Base-by-base conservation (phyloP, 495 filamentous ascomycete species). In the Penicillium malachiteum region DNA sequence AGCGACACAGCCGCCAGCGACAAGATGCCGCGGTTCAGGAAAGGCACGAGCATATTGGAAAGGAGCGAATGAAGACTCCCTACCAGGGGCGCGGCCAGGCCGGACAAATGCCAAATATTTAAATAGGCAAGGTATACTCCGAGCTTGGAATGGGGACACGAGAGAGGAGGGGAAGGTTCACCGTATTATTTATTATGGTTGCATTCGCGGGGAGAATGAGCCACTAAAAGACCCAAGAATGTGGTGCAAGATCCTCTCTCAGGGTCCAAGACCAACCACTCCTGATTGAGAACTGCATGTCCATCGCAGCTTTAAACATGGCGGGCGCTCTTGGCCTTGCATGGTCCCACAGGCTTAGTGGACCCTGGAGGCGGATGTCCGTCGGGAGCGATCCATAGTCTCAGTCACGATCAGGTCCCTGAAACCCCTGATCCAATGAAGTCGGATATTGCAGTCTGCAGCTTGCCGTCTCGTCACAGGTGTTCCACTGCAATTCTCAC, bases 1-100 rank as follows among this genome's bases (percentile, higher is more conserved):
- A 74, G 69, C 12, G 75, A 73, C 32, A 68, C 48, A n/a, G 71
- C 63, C 30, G 67, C 71, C 35, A 79, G 73, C 58, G 77, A 77
- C 69, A 72, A 53, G 10, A 62, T 65, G 48, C 68, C 65, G 35
- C 62, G 59, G 50, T 61, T 65, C 13, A 70, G 51, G 13, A 70
- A 54, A 9, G 65, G 63, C 5, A 50, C 63, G 55, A 66, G 44
- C 71, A 76, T 76, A 49, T 17, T 58, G 21, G 14, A 17, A 43
- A 52, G 14, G 37, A 55, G 51, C 30, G 42, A 56, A 47, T 32
- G 37, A 11, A 43, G 42, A 39, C 16, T 31, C 41, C 11, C 17
- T 33, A 16, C 31, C 5, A 12, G 9, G 11, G 7, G n/a, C 13
- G 10, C 5, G 5, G 34, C 16, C 11, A 13, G 7, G 13, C 21